Evolutionary conservation across 352 stramenopile genomes (phyloP).

Genomic region (Blastocystis sp.): DNA sequence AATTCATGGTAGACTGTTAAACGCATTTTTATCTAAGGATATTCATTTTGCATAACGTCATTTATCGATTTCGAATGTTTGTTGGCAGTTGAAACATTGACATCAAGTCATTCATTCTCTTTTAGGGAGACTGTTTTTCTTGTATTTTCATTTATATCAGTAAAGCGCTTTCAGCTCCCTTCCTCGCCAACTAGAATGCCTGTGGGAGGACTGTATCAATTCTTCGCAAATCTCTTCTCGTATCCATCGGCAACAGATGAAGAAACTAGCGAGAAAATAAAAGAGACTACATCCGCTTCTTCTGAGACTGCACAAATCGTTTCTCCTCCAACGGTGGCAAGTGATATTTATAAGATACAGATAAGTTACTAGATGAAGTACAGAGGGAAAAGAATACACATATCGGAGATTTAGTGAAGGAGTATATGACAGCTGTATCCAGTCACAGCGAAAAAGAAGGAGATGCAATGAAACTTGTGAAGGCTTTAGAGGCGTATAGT

Average conservation of each 20-base stretch:
- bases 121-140: neutral
- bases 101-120: neutral
- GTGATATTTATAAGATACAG: neutral
- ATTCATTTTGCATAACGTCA: constrained; percentile 87
- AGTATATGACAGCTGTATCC: constrained; percentile 22
- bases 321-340: neutral
- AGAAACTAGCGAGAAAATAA: neutral
- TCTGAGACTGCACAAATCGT: neutral
- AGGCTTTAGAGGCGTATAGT: constrained; percentile 1
- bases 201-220: neutral
- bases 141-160: neutral
- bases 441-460: neutral
- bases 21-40: constrained; percentile 90
- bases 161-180: neutral
- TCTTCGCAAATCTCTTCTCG: neutral
- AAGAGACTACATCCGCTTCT: neutral
- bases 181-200: neutral
- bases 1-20: constrained; percentile 81
- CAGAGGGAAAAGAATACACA: constrained; percentile 21
- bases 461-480: constrained; percentile 18
- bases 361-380: neutral
- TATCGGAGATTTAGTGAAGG: neutral
- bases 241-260: constrained; percentile 11
- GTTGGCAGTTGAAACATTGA: neutral
- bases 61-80: constrained; percentile 43